phyloP scores from a whole-genome alignment of 805 yeast genomes.

The Kluyveromyces wickerhamii region DNA sequence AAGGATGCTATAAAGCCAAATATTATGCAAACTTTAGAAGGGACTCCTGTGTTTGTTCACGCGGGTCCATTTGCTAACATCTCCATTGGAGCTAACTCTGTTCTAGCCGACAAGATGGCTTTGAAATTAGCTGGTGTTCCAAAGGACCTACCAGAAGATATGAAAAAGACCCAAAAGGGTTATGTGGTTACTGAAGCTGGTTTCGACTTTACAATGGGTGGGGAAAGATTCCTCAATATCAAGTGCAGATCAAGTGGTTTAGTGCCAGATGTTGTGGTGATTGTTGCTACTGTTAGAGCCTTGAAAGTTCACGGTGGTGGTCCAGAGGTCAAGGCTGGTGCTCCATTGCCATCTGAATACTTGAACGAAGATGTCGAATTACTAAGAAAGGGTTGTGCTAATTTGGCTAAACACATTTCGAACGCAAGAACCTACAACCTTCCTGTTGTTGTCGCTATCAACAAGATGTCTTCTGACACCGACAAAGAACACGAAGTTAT shows the following conservation, averaged over 20 bases:
- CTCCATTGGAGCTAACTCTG: conserved; percentile 80
- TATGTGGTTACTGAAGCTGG: conserved; percentile 85
- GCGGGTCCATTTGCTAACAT: conserved; percentile 89
- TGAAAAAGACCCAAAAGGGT: conserved; percentile 48
- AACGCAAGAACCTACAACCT: conserved; percentile 66
- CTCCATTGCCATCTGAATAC: conserved; percentile 66
- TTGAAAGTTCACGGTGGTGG: conserved; percentile 85
- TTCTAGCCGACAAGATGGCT: conserved; percentile 76
- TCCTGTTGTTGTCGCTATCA: conserved; percentile 77
- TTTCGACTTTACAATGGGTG: conserved; percentile 88
- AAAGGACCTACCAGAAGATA: conserved; percentile 35
- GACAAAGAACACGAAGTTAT: conserved; percentile 61
- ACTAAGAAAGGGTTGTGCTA: conserved; percentile 62
- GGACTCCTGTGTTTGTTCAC: conserved; percentile 80
- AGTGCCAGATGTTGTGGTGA: conserved; percentile 66
- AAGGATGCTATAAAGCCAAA: conserved; percentile 82
- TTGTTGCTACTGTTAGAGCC: conserved; percentile 81
- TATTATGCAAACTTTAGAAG: conserved; percentile 81
- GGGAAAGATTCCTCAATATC: conserved; percentile 77
- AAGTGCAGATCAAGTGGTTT: conserved; percentile 78
- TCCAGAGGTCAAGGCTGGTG: conserved; percentile 81
- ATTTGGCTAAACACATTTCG: conserved; percentile 67
- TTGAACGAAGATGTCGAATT: conserved; percentile 62
- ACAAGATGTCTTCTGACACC: conserved; percentile 69
- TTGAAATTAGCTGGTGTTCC: conserved; percentile 67